Conservation (phyloP, 129 eudicot species). For the Lonicera japonica region DNA sequence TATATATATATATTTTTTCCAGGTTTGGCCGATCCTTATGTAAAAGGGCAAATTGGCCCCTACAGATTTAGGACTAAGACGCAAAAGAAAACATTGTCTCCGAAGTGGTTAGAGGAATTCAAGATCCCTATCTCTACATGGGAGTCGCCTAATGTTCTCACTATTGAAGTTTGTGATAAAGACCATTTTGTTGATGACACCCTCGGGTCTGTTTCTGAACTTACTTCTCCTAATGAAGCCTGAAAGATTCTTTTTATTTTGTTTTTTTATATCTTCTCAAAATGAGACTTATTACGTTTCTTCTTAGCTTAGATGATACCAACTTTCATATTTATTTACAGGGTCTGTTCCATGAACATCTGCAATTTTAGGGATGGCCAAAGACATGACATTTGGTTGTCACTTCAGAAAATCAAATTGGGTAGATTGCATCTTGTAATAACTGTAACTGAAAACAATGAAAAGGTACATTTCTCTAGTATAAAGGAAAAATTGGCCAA, state of each 20-base stretch:
- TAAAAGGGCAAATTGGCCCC: constrained; percentile 85
- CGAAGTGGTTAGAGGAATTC: constrained; percentile 91
- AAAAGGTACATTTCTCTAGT: constrained; percentile 30
- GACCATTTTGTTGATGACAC: constrained; percentile 67
- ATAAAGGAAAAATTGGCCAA: background rate
- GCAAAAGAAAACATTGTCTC: constrained; percentile 71
- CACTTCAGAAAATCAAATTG: constrained; percentile 65
- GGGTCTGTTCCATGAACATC: constrained; percentile 67
- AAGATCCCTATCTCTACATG: constrained; percentile 76
- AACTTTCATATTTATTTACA: constrained; percentile 19
- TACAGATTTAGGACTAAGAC: constrained; percentile 76
- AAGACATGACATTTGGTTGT: constrained; percentile 84
- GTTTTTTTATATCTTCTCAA: background rate
- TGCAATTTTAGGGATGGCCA: constrained; percentile 64
- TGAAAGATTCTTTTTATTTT: background rate
- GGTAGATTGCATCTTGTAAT: constrained; percentile 80
- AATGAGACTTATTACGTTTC: no score
- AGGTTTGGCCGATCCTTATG: constrained; percentile 93
- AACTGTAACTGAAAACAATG: constrained; percentile 48
- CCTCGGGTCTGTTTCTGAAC: constrained; percentile 53
- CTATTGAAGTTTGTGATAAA: constrained; percentile 69
- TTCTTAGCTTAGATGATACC: background rate
- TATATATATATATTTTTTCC: constrained; percentile 16
- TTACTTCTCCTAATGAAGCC: background rate
- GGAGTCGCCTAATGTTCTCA: constrained; percentile 66